phyloP scores from a whole-genome alignment of 257 asterid species.

The Nicotiana noctiflora region DNA sequence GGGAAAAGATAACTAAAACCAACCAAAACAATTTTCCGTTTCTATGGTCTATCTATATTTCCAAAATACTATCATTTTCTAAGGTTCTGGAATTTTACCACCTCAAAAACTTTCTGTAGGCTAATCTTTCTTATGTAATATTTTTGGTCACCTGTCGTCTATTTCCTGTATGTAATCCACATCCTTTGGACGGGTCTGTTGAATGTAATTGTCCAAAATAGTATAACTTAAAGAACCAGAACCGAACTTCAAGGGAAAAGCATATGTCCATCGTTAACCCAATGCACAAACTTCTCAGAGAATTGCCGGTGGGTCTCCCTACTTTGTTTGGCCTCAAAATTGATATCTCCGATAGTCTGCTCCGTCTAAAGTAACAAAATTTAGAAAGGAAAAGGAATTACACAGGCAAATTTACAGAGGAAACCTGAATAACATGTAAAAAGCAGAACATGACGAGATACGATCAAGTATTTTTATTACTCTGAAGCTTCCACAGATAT shows the following conservation, averaged over 20 bases:
- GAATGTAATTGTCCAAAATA: constrained; percentile 12
- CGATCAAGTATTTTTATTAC: not conserved
- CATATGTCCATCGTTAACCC: constrained; percentile 53
- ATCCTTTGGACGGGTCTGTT: constrained; percentile 56
- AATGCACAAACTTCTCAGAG: constrained; percentile 52
- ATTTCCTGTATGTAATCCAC: constrained; percentile 23
- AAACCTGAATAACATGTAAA: not conserved
- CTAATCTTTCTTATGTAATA: constrained; percentile 2
- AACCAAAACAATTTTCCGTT: not conserved
- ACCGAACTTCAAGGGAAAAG: constrained; percentile 36
- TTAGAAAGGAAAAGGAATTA: not conserved
- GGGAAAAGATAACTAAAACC: not conserved
- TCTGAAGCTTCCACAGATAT: not conserved
- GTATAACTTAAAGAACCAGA: not conserved
- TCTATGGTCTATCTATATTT: not conserved
- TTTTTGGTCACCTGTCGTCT: constrained; percentile 21
- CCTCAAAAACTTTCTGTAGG: not conserved
- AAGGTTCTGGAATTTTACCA: not conserved
- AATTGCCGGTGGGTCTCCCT: constrained; percentile 22
- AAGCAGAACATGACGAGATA: not conserved
- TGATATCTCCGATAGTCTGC: constrained; percentile 21
- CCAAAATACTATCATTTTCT: not conserved
- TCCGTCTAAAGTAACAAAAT: constrained; percentile 14
- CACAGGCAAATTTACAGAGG: not conserved
- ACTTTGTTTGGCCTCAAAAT: constrained; percentile 1